Evolutionary conservation across 2,329 filamentous ascomycete genomes (phyloP).

Genomic region (Fusarium hainanense): DNA sequence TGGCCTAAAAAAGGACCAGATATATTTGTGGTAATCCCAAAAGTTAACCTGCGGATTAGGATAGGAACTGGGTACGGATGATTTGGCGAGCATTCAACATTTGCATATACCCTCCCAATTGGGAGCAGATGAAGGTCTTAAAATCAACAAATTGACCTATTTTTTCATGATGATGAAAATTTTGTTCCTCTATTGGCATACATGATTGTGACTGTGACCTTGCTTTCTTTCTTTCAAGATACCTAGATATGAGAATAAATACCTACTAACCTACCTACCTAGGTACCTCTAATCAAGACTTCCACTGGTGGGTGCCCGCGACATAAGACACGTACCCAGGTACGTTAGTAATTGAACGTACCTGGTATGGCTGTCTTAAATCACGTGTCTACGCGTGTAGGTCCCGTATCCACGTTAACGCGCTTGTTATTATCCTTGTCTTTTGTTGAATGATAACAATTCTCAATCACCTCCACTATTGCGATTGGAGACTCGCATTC

Average conservation of each 20-base stretch:
- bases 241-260: no score
- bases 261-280: no score
- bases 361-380: neutral
- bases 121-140: conserved; percentile 46
- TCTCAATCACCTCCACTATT: conserved; percentile 2
- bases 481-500: neutral
- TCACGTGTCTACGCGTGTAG: conserved; percentile 43
- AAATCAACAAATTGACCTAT: conserved; percentile 47
- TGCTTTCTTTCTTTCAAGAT: neutral
- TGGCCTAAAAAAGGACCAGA: conserved; percentile 51
- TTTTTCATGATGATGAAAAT: conserved; percentile 43
- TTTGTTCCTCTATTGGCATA: neutral
- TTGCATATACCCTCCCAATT: conserved; percentile 52
- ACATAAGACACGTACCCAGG: neutral
- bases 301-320: neutral
- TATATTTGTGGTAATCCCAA: conserved; percentile 53
- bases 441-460: conserved; percentile 14
- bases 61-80: conserved; percentile 47
- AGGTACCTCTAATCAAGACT: neutral
- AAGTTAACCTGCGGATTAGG: conserved; percentile 51
- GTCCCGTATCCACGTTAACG: conserved; percentile 25
- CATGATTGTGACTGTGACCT: neutral
- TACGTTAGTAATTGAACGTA: neutral
- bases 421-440: conserved; percentile 15
- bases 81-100: conserved; percentile 56